Base-by-base conservation (phyloP, 768 basidiomycete species). In the Leccinum variicolor region DNA sequence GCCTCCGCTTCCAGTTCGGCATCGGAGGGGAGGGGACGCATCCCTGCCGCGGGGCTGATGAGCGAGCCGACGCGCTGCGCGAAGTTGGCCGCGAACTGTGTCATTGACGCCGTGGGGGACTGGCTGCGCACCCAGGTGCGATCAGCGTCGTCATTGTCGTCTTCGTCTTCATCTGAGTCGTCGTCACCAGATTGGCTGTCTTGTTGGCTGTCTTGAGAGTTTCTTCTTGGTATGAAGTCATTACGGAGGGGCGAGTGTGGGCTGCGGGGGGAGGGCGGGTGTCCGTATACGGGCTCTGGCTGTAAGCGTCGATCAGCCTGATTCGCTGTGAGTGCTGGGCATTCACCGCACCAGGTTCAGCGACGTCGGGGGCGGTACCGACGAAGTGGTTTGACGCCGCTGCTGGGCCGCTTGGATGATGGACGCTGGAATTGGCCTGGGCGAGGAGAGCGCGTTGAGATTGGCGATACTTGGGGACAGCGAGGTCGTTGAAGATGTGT, bases 1-100 rank as follows among this genome's bases (percentile, higher is more conserved):
- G 89, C 90, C 60, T 92, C 87, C 3, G 88, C 89, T 72, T 92
- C 91, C 9, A 94, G 73, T 67, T 94, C 89, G 1, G 86, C 89
- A 66, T 92, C 89, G 2, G 86, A 82, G 2, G 82, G 88, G 21
- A 81, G 73, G 7, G 77, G 73, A 45, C 77, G 77, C 15, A 75
- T 74, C 4, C 64, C 65, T 6, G 79, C 73, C 3, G 82, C 79
- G 47, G 78, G 79, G 43, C 77, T 81, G 56, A 92, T 82, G 56
- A 91, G 76, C 17, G 81, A 81, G 43, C 84, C 84, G n/a, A 92
- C 84, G 39, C 85, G 82, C 60, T 90, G 86, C 6, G 88, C 89
- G 56, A 92, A 79, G 71, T 79, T 87, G 15, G 87, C 79, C 43
- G 90, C 90, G 58, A 91, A 81, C 64, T 85, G 80, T 31, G 87